Conservation (phyloP, 1,284 basidiomycete species). For the Bondarzewia mesenterica region DNA sequence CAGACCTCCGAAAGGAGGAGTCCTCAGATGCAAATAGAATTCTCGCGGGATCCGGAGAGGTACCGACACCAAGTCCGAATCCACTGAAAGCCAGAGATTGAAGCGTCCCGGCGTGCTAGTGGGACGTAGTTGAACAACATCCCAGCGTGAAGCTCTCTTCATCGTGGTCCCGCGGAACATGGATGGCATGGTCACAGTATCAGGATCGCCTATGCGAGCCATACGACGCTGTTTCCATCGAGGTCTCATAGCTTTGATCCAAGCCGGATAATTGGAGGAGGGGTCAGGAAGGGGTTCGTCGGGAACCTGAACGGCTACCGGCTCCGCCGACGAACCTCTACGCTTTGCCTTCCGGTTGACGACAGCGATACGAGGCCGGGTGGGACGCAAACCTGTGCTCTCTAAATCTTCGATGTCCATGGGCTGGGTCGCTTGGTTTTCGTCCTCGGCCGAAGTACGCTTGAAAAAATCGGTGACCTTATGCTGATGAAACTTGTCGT, state of each 20-base stretch:
- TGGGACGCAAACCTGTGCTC: slow-evolving; percentile 16
- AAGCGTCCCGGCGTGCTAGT: slow-evolving; percentile 79
- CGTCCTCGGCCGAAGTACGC: slow-evolving; percentile 26
- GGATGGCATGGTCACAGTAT: slow-evolving; percentile 46
- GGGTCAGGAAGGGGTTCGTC: slow-evolving; percentile 48
- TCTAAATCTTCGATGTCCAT: slow-evolving; percentile 68
- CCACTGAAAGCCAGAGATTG: slow-evolving; percentile 84
- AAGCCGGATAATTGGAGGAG: slow-evolving; percentile 63
- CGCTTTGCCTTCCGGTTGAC: slow-evolving; percentile 43
- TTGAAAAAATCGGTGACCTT: slow-evolving; percentile 95
- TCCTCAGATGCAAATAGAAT: slow-evolving; percentile 90
- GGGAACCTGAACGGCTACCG: slow-evolving; percentile 23
- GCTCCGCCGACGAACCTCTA: slow-evolving; percentile 28
- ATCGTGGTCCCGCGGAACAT: slow-evolving; percentile 76
- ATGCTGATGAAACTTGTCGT: slow-evolving; percentile 98
- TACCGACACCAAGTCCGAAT: slow-evolving; percentile 72
- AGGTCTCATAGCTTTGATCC: slow-evolving; percentile 75
- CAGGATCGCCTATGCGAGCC: slow-evolving; percentile 30
- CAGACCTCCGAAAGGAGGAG: slow-evolving; percentile 45
- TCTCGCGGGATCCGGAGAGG: slow-evolving; percentile 83
- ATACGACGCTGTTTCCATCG: slow-evolving; percentile 69
- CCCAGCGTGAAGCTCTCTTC: slow-evolving; percentile 71
- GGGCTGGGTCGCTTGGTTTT: slow-evolving; percentile 22
- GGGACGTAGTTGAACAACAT: slow-evolving; percentile 85
- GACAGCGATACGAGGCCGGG: slow-evolving; percentile 44